Evolutionary conservation across 1,139 yeast genomes (phyloP), one percentile per base, ranked within the genome.

Genomic region (Geotrichum bryndzae): DNA sequence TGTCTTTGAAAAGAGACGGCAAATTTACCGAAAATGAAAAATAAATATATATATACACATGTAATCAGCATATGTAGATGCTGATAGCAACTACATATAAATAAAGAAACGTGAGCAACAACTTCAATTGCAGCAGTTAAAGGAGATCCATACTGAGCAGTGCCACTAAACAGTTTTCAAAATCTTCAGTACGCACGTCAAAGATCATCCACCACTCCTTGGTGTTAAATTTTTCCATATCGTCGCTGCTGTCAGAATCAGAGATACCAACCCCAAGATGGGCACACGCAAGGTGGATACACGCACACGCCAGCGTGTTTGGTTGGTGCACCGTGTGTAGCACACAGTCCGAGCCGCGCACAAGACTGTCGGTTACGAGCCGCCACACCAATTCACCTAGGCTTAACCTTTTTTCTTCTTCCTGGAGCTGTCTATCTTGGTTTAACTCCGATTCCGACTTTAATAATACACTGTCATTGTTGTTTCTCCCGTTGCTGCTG

Each of bases 121-220:
- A 27, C 31, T 27, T 4, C 31, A 27, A 6, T 27, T 27, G 31
- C 6, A 27, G 7, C n/a, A 15, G n/a, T 41, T 41, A 41, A 3
- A 41, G 18, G 8, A 41, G 18, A 41, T 41, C 18, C 46, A 41
- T 41, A 15, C 46, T 15, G 3, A 41, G 46, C 18, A 70, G 58
- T 51, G 68, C 54, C 23, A 61, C 57, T 60, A 66, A 58, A 13
- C 66, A 64, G 57, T 70, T 70, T 6, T 67, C 68, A 63, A 72
- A 63, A 29, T 72, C 74, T 46, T 66, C 67, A 15, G 65, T 57
- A 7, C 63, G 61, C 15, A 71, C 75, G 52, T 71, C 75, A 58
- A 72, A 72, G 5, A 70, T 56, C n/a, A 50, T 59, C 74, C 74
- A 72, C 75, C 74, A 72, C 8, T 38, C 56, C 22, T 41, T 50